A percentile compares a stretch with the other conserved stretches of the same genome.
phyloP scores from a whole-genome alignment of 495 filamentous ascomycete species.

The Trypethelium eluteriae region DNA sequence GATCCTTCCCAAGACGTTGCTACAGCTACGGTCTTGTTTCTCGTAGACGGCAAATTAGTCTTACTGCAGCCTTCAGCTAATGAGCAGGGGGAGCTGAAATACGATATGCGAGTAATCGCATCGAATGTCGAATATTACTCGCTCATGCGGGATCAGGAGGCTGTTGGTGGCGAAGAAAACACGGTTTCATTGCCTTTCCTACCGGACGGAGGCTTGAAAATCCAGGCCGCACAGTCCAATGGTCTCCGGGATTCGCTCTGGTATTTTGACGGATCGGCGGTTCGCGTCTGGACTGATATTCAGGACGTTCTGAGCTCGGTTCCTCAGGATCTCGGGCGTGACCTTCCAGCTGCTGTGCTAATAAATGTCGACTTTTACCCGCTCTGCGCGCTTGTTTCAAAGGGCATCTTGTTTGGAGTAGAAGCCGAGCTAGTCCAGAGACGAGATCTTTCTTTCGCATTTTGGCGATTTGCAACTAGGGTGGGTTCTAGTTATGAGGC shows the following conservation, averaged over 20 bases:
- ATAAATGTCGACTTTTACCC: conserved; percentile 85
- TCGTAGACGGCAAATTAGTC: conserved; percentile 94
- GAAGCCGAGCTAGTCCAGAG: conserved; percentile 89
- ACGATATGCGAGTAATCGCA: conserved; percentile 94
- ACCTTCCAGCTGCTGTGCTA: conserved; percentile 56
- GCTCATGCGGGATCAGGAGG: conserved; percentile 78
- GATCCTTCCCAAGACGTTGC: conserved; percentile 95
- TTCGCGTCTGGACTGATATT: conserved; percentile 84
- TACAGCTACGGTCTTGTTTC: conserved; percentile 85
- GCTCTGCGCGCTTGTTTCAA: conserved; percentile 71
- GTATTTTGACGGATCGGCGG: conserved; percentile 79
- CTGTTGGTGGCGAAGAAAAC: conserved; percentile 26
- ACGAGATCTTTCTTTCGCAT: conserved; percentile 79
- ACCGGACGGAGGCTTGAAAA: conserved; percentile 7
- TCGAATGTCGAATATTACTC: conserved; percentile 93
- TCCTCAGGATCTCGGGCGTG: conserved; percentile 50
- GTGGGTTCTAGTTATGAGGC: conserved; percentile 21
- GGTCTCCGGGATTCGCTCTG: conserved; percentile 81
- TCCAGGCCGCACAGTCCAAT: conserved; percentile 22
- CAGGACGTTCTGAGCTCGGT: conserved; percentile 70
- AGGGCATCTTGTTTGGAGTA: conserved; percentile 81
- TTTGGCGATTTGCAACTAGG: conserved; percentile 51
- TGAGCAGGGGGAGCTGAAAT: conserved; percentile 74
- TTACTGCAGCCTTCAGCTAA: conserved; percentile 76
- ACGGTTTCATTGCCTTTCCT: background rate